Base-by-base conservation (phyloP, 2,329 filamentous ascomycete species). In the Ophiostoma ips region DNA sequence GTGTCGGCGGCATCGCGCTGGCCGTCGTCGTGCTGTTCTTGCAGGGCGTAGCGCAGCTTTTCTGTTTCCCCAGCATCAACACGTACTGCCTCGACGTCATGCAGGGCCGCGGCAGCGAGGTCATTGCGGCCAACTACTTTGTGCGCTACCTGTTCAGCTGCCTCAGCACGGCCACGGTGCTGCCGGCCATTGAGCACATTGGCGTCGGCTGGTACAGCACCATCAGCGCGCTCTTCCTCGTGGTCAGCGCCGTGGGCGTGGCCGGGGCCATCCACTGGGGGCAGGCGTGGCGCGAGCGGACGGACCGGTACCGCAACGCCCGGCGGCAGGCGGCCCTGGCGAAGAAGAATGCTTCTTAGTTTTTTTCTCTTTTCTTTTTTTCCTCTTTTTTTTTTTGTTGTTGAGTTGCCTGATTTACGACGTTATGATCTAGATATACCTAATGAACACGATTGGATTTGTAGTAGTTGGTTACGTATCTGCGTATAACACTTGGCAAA, bases 131-230 rank as follows among this genome's bases (percentile, higher is more conserved):
- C 0, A 92, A 90, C 62, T 92, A 89, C 63, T 79, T 87, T 58
- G 70, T 85, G 47, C 72, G 86, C 6, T 92, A 90, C 62, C 60
- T 87, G 6, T 84, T 88, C 56, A 85, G 80, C 1, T 84, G 83
- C 11, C 65, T 77, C 5, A 84, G 78, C 0, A 84, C 79, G 3
- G 85, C 83, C 0, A 76, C 79, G 2, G 84, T 84, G 50, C 68
- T 92, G 51, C 87, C 87, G 0, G 83, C 81, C 1, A 73, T 88
- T n/a, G 69, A 87, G 53, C 67, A 64, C 30, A 82, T 92, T 50
- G 86, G 87, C 3, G 80, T 90, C 0, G 87, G 86, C 0, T 89
- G 84, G 83, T 89, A 88, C 61, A 81, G 75, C 43, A 88, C 84
- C 1, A 81, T 88, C 51, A 77, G 72, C 46, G 75, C 79, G 0